phyloP scores from a whole-genome alignment of 352 stramenopile species.

The Elongisporangium anandrum region DNA sequence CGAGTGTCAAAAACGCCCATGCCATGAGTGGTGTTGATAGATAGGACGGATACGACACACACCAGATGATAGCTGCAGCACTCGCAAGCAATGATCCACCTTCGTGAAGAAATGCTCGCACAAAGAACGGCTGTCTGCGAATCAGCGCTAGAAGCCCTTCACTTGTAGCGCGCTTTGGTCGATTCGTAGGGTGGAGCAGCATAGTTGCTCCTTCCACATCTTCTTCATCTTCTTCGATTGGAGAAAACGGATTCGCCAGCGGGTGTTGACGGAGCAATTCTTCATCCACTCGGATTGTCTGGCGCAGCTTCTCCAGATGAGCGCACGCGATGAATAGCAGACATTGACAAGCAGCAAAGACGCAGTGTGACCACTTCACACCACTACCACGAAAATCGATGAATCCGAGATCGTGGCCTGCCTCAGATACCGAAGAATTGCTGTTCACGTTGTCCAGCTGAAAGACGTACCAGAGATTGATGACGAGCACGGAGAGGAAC shows the following conservation, averaged over 20 bases:
- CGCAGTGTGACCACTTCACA: constrained; percentile 61
- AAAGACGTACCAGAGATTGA: constrained; percentile 48
- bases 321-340: constrained; percentile 56
- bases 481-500: constrained; percentile 34
- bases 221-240: constrained; percentile 7
- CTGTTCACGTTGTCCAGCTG: constrained; percentile 35
- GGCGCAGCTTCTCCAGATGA: constrained; percentile 72
- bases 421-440: constrained; percentile 20
- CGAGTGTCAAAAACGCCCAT: constrained; percentile 63
- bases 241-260: background rate
- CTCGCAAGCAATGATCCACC: constrained; percentile 64
- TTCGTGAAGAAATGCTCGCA: constrained; percentile 63
- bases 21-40: constrained; percentile 54
- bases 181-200: constrained; percentile 11
- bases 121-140: constrained; percentile 53
- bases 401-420: constrained; percentile 59
- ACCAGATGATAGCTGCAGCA: constrained; percentile 65
- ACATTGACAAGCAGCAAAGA: constrained; percentile 52
- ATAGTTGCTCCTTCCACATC: constrained; percentile 2
- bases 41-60: constrained; percentile 84
- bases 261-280: constrained; percentile 6
- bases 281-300: constrained; percentile 9
- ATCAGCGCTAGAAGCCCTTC: constrained; percentile 48
- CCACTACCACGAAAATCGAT: constrained; percentile 37
- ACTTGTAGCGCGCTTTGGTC: constrained; percentile 17